Evolutionary conservation across 495 filamentous ascomycete species (phyloP).

Genomic region (Terfezia claveryi): DNA sequence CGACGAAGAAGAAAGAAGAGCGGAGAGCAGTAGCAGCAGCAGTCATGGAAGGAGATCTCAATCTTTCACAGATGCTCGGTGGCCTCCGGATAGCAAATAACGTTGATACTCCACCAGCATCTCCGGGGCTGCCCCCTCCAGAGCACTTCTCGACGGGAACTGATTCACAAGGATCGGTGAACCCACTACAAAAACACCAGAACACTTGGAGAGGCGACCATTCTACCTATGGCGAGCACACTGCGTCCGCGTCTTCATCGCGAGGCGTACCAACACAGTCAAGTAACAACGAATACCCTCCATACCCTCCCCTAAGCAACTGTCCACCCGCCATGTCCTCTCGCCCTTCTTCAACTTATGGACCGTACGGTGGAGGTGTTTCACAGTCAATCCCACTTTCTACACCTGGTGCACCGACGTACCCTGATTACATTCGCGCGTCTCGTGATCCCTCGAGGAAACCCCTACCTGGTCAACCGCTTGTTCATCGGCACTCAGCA

Average conservation of each 20-base stretch:
- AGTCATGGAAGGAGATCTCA: conserved; percentile 74
- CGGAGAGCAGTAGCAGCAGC: not conserved
- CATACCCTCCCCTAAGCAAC: conserved; percentile 27
- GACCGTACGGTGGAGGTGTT: not conserved
- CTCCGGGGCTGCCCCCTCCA: conserved; percentile 5
- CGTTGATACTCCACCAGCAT: conserved; percentile 37
- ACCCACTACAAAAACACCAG: conserved; percentile 20
- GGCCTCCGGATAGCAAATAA: conserved; percentile 95
- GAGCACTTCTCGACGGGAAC: conserved; percentile 13
- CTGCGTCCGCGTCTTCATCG: conserved; percentile 1
- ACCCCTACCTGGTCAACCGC: conserved; percentile 10
- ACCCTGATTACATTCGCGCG: conserved; percentile 17
- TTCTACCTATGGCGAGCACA: conserved; percentile 3
- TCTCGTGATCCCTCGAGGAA: conserved; percentile 18
- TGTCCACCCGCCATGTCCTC: not conserved
- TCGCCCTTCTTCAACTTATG: not conserved
- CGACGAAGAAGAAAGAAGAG: no score
- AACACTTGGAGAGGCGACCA: conserved; percentile 10
- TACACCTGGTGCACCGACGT: conserved; percentile 2
- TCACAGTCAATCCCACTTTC: not conserved
- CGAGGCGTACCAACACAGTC: conserved; percentile 1
- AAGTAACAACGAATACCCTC: conserved; percentile 3
- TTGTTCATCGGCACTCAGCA: conserved; percentile 7
- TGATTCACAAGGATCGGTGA: conserved; percentile 19
- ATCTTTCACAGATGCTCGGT: conserved; percentile 76